Evolutionary conservation across 2,329 filamentous ascomycete species (phyloP), one percentile per base, ranked within the genome.

Genomic region (Akanthomyces dipterigenus): DNA sequence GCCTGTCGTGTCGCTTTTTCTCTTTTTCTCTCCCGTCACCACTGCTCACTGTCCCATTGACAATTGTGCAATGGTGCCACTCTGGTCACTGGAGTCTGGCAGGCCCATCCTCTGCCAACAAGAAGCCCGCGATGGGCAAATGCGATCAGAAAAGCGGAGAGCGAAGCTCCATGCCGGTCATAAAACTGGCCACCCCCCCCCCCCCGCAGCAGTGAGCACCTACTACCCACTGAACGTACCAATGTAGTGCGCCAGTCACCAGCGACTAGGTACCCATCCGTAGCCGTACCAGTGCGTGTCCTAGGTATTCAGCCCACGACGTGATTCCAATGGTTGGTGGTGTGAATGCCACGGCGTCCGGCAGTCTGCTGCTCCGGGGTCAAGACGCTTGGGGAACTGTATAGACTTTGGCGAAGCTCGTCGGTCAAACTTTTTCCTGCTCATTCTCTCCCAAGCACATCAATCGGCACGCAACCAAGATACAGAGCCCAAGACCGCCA

Each of bases 61-160:
- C n/a, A n/a, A n/a, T n/a, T 45, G 20, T 45, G 18, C 2, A 34
- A 28, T 49, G 18, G 55, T 58, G 34, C 55, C 55, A 48, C 55
- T 16, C 36, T 38, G 36, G 7, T 14, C 14, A 48, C 31, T 11
- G 16, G 20, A 18, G 31, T 34, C 31, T 34, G 31, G 31, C 31
- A 36, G 7, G n/a, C 22, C 51, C 34, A 36, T 22, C n/a, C 36
- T 54, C 36, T 7, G 51, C 20, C 36, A 26, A 40, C 36, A 26
- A 18, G 31, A 26, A 24, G 14, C 11, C 51, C 9, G 18, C 36
- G 34, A 42, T 34, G 36, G 14, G 22, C 24, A 46, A 46, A 38
- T n/a, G 40, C 38, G 53, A 55, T 55, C 26, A 55, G 40, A 63
- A 54, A 63, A 65, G 64, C 63, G 63, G 63, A 64, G 57, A 63